These are phyloP conservation scores for Phytophthora crassamura DNA, from an alignment of 352 stramenopile genomes.

Conservation along the genomic window DNA sequence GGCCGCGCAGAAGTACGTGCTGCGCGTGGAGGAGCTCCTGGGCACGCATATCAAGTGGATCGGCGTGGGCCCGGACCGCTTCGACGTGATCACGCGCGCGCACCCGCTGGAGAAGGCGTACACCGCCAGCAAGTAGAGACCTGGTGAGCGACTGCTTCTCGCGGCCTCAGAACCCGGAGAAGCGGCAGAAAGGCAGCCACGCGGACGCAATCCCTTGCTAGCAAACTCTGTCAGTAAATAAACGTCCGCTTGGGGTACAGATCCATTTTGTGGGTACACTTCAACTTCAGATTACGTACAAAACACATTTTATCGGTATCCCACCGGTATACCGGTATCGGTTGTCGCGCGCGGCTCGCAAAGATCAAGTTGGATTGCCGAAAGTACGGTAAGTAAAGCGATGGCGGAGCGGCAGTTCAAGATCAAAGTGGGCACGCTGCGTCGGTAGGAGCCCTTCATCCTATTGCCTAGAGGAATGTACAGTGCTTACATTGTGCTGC, in stretches of 20 bases:
- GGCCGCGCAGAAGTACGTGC: constrained; percentile 96
- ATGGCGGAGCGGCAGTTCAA: constrained; percentile 81
- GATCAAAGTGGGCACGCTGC: constrained; percentile 85
- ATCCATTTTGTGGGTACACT: too few relatives aligned
- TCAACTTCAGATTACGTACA: not conserved
- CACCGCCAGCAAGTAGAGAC: constrained; percentile 29
- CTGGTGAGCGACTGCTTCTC: constrained; percentile 2
- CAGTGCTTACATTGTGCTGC: not conserved
- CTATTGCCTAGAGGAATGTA: not conserved
- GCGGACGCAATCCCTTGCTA: constrained; percentile 8
- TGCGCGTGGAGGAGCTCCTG: constrained; percentile 96
- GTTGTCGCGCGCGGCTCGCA: not conserved
- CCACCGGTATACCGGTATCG: constrained; percentile 1
- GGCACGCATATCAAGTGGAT: constrained; percentile 99
- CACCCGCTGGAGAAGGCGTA: constrained; percentile 83
- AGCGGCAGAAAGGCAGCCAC: constrained; percentile 13
- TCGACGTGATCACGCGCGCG: constrained; percentile 93
- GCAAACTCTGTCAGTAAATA: constrained; percentile 7
- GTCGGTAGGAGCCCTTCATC: constrained; percentile 38
- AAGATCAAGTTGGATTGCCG: not conserved
- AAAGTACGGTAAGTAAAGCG: not conserved
- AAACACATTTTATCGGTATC: not conserved
- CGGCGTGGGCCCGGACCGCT: constrained; percentile 96
- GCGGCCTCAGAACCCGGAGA: constrained; percentile 8
- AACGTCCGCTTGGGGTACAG: constrained; percentile 14